phyloP scores from a whole-genome alignment of 495 filamentous ascomycete genomes.

The Penicillium alfredii region DNA sequence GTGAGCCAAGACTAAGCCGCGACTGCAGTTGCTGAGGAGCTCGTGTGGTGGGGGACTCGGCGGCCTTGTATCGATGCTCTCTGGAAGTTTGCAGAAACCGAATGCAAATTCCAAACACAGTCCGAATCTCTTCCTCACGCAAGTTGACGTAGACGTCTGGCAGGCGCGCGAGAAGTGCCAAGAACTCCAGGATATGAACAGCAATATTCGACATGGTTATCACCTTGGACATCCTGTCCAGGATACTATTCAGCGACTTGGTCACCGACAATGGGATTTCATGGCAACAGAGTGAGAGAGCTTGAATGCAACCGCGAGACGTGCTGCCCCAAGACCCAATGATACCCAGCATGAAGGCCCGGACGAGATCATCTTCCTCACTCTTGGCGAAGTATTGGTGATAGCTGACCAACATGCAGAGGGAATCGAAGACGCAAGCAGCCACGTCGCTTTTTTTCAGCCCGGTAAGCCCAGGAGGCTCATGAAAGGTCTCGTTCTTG shows the following conservation, averaged over 20 bases:
- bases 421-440: slow-evolving; percentile 76
- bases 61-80: slow-evolving; percentile 44
- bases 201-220: slow-evolving; percentile 88
- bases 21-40: slow-evolving; percentile 19
- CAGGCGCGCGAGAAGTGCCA: slow-evolving; percentile 77
- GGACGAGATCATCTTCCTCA: slow-evolving; percentile 84
- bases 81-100: slow-evolving; percentile 76
- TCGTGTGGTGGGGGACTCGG: slow-evolving; percentile 28
- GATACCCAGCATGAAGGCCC: slow-evolving; percentile 74
- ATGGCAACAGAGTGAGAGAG: slow-evolving; percentile 86
- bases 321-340: slow-evolving; percentile 75
- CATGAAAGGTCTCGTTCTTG: slow-evolving; percentile 63
- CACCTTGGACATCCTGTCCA: slow-evolving; percentile 89
- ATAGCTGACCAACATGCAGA: slow-evolving; percentile 82
- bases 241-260: slow-evolving; percentile 72
- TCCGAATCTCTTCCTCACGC: slow-evolving; percentile 79
- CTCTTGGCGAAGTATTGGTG: slow-evolving; percentile 75
- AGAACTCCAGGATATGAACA: slow-evolving; percentile 90
- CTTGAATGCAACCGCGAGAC: slow-evolving; percentile 88
- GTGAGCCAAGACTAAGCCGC: slow-evolving; percentile 38
- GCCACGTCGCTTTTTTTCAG: slow-evolving; percentile 84
- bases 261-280: slow-evolving; percentile 80
- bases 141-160: slow-evolving; percentile 83
- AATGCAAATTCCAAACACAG: slow-evolving; percentile 90
- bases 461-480: slow-evolving; percentile 65